Evolutionary conservation across 225 moss, liverwort and hornwort genomes (phyloP).

Genomic region (Marchantia polymorpha): DNA sequence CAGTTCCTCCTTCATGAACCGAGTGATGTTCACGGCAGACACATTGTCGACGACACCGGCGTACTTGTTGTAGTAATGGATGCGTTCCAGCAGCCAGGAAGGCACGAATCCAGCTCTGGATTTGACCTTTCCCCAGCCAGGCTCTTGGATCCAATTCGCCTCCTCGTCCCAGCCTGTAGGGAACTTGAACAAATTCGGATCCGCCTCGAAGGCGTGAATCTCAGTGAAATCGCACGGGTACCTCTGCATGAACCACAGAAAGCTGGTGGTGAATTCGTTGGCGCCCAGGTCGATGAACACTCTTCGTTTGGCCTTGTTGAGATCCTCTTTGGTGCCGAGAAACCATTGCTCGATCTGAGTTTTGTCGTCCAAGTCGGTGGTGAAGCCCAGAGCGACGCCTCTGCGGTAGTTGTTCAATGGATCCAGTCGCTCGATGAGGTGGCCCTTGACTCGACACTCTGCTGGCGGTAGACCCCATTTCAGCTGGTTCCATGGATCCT

Average conservation of each 20-base stretch:
- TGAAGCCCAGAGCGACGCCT: constrained; percentile 57
- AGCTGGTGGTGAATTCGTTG: constrained; percentile 57
- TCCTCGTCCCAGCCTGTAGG: constrained; percentile 65
- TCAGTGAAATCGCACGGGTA: constrained; percentile 92
- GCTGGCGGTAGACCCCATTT: constrained; percentile 83
- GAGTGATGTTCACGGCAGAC: constrained; percentile 51
- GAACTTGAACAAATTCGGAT: constrained; percentile 26
- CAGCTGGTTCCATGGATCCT: constrained; percentile 74
- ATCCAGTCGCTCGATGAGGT: constrained; percentile 72
- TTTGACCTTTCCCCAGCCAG: constrained; percentile 32
- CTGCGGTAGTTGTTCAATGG: constrained; percentile 63
- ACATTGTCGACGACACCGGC: constrained; percentile 44
- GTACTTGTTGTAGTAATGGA: constrained; percentile 41
- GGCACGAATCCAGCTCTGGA: constrained; percentile 36
- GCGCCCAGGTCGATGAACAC: constrained; percentile 75
- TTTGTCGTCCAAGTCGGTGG: constrained; percentile 62
- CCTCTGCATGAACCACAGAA: constrained; percentile 58
- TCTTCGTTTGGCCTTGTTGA: constrained; percentile 51
- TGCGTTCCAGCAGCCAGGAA: constrained; percentile 54
- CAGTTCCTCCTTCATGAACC: constrained; percentile 68
- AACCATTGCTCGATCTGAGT: constrained; percentile 66
- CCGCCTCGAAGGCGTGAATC: constrained; percentile 64
- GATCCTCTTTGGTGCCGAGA: constrained; percentile 58
- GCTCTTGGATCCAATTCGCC: constrained; percentile 34
- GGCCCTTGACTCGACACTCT: constrained; percentile 70